These are phyloP conservation scores for Alopecurus myosuroides DNA, from an alignment of 176 grass and related monocot genomes.

Conservation along the genomic window DNA sequence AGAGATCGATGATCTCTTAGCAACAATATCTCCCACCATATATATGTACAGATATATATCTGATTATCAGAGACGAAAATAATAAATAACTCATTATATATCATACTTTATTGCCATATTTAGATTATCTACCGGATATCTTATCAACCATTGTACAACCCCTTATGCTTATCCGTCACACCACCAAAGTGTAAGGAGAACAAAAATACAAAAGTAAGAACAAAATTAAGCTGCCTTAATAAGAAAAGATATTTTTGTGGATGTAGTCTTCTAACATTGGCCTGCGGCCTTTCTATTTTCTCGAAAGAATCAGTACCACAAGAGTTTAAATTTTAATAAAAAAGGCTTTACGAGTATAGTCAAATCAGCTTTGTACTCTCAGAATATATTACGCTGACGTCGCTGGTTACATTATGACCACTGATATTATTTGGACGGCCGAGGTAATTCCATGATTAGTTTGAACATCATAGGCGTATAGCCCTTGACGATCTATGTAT, in stretches of 20 bases:
- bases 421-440: slow-evolving; percentile 9
- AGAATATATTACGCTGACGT: neutral
- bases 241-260: neutral
- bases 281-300: neutral
- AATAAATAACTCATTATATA: too few species aligned
- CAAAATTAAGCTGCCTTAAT: neutral
- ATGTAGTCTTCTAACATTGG: neutral
- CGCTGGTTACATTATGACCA: neutral
- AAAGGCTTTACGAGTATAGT: neutral
- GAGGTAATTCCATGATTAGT: slow-evolving; percentile 9
- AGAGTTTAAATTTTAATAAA: neutral
- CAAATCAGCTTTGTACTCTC: neutral
- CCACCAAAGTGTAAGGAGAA: too few species aligned
- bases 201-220: too few species aligned
- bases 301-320: too few species aligned
- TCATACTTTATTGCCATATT: too few species aligned
- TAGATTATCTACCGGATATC: too few species aligned
- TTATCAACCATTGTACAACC: too few species aligned
- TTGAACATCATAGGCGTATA: slow-evolving; percentile 3
- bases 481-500: neutral
- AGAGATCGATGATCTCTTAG: too few species aligned
- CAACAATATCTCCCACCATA: too few species aligned
- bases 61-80: too few species aligned
- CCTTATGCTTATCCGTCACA: too few species aligned
- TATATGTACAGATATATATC: too few species aligned